Base-by-base conservation (phyloP, 2,329 filamentous ascomycete genomes). In the Fusarium begoniae region DNA sequence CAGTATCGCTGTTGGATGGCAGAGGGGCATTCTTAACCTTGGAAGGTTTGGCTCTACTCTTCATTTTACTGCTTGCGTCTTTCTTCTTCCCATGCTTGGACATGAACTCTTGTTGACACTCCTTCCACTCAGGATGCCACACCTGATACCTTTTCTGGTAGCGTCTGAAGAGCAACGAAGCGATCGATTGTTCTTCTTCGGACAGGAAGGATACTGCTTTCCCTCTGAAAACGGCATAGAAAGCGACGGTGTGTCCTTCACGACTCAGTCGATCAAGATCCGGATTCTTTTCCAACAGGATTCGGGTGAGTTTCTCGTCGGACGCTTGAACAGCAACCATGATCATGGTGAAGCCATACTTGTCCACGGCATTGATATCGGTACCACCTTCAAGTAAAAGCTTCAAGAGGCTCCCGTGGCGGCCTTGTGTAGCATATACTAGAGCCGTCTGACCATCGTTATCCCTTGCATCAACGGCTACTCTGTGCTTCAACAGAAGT, bases 111-210 rank as follows among this genome's bases (percentile, higher is more conserved):
- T 64, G 37, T 13, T 62, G 26, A 7, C 61, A 62, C 4, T 59
- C 61, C 20, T 43, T 50, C 56, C 61, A 64, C 24, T 64, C 56
- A 9, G 44, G 30, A n/a, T 64, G 32, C 56, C 61, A 64, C 9
- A 43, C 24, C 12, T n/a, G 17, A n/a, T 64, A 35, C 18, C 37
- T 62, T 30, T 64, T 62, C 24, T 50, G 38, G 40, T 64, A 64
- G 17, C 40, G 12, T 6, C 45, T 64, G 24, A 64, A 51, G 8
- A 64, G 38, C 2, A 62, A 47, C 4, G 37, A 50, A 12, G 44
- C 56, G 13, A 64, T 41, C 8, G 32, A 38, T 18, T 50, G 61
- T 20, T 64, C 37, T 40, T 48, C 30, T n/a, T 64, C 37, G 1
- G 56, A 37, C 3, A 64, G 37, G 24, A 43, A 32, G 2, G 37